Percentiles rank a stretch among this genome's conserved stretches.
Evolutionary conservation across 352 stramenopile genomes (phyloP).

Genomic region (Phytophthora cryptogea): DNA sequence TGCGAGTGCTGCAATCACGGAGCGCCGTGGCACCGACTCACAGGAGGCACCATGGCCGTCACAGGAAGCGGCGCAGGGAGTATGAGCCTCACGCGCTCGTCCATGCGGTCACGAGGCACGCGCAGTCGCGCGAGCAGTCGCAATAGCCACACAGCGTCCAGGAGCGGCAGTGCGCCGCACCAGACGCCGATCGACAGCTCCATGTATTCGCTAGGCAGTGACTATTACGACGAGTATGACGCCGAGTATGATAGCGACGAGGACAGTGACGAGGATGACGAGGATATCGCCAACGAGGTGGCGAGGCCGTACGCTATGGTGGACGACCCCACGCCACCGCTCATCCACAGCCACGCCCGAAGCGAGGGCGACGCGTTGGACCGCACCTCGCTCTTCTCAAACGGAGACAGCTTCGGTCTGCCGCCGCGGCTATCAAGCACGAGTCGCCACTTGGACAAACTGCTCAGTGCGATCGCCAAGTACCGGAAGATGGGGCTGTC

Average conservation of each 20-base stretch:
- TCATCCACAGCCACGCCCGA: conserved; percentile 27
- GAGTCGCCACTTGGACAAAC: conserved; percentile 59
- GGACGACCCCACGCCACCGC: conserved; percentile 33
- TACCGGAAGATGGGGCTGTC: conserved; percentile 59
- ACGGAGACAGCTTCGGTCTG: conserved; percentile 56
- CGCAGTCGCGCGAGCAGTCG: conserved; percentile 43
- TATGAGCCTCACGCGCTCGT: conserved; percentile 14
- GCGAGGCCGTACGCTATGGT: conserved; percentile 53
- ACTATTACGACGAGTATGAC: conserved; percentile 52
- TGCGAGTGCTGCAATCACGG: conserved; percentile 78
- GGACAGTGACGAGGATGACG: conserved; percentile 57
- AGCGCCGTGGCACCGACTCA: conserved; percentile 67
- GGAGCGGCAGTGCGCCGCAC: conserved; percentile 18
- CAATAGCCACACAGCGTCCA: conserved; percentile 26
- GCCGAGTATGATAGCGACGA: conserved; percentile 51
- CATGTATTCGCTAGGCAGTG: conserved; percentile 47
- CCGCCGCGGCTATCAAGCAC: conserved; percentile 61
- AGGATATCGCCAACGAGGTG: conserved; percentile 77
- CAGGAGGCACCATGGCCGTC: conserved; percentile 47
- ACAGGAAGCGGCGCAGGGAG: conserved; percentile 23
- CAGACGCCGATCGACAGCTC: conserved; percentile 22
- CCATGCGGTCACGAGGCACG: conserved; percentile 25
- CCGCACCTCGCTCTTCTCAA: conserved; percentile 56
- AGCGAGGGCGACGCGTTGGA: conserved; percentile 35
- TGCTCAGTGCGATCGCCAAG: conserved; percentile 66